Conservation (phyloP, 2,329 filamentous ascomycete genomes). For the Endothia cerciana region DNA sequence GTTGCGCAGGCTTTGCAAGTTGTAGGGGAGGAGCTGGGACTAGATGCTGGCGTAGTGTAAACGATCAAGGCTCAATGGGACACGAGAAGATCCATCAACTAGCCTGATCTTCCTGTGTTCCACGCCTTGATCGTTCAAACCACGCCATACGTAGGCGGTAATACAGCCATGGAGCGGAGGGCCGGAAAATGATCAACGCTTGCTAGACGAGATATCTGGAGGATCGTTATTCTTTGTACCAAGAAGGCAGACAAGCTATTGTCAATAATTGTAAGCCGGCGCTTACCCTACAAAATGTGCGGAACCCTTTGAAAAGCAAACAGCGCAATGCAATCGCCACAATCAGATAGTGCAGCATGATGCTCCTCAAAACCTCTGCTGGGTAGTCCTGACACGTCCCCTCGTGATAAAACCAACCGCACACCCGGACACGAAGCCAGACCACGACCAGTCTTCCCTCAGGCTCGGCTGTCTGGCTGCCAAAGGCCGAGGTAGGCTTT, state of each 20-base stretch:
- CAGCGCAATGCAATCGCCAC: neutral
- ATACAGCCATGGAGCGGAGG: neutral
- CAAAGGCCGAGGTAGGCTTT: constrained; percentile 10
- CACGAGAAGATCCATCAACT: too few relatives aligned
- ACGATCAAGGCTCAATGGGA: neutral
- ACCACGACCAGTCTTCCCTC: constrained; percentile 13
- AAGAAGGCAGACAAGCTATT: neutral
- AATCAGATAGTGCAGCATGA: too few relatives aligned
- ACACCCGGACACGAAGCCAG: constrained; percentile 19
- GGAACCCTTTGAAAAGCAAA: neutral
- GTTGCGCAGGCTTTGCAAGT: constrained; percentile 64
- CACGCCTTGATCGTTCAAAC: too few relatives aligned
- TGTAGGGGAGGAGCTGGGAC: constrained; percentile 62
- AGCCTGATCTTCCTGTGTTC: too few relatives aligned
- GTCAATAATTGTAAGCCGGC: neutral
- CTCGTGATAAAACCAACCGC: constrained; percentile 23
- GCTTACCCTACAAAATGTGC: neutral
- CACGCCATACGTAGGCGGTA: neutral
- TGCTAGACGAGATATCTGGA: neutral
- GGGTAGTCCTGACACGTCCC: constrained; percentile 22
- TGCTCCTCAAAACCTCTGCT: constrained; percentile 7
- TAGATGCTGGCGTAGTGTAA: constrained; percentile 26
- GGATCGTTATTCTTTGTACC: too few relatives aligned
- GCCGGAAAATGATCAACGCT: neutral
- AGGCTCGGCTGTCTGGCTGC: neutral